phyloP scores from a whole-genome alignment of 2,329 filamentous ascomycete species.

The Elsinoe australis region DNA sequence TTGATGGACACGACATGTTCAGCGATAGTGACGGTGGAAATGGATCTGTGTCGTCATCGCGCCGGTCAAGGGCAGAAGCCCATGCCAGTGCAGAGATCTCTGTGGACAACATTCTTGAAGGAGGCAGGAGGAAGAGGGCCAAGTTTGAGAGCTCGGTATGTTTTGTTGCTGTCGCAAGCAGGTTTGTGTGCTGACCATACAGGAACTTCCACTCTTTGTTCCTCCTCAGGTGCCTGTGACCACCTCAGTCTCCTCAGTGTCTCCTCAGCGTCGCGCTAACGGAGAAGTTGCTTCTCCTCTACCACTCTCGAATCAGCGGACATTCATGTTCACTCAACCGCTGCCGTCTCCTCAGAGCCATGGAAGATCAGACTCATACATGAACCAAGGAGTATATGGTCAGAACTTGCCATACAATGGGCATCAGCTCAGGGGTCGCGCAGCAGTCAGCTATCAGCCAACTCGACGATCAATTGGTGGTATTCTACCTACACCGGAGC shows the following conservation, averaged over 20 bases:
- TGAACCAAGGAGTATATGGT: constrained; percentile 20
- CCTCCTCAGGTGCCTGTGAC: constrained; percentile 88
- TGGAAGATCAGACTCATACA: constrained; percentile 33
- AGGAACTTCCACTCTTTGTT: constrained; percentile 94
- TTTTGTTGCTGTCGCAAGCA: no score
- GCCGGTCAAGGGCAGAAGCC: constrained; percentile 71
- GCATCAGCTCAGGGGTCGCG: constrained; percentile 55
- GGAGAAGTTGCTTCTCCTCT: constrained; percentile 52
- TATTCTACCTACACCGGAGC: constrained; percentile 84
- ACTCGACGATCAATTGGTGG: constrained; percentile 43
- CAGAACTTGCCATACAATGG: constrained; percentile 15
- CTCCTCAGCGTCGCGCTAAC: constrained; percentile 73
- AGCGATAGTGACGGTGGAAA: constrained; percentile 81
- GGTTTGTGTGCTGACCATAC: constrained; percentile 24
- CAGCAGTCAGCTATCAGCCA: constrained; percentile 33
- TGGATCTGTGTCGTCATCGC: constrained; percentile 61
- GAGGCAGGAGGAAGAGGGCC: constrained; percentile 86
- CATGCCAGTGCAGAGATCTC: constrained; percentile 95
- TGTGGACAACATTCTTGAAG: constrained; percentile 95
- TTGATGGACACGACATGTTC: constrained; percentile 64
- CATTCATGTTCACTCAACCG: constrained; percentile 67
- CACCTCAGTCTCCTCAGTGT: constrained; percentile 95
- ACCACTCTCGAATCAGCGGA: constrained; percentile 71
- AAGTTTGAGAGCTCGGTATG: constrained; percentile 94
- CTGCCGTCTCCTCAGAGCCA: constrained; percentile 81